Percentiles rank a stretch among this genome's conserved stretches.
Conservation (phyloP, 805 yeast genomes). For the Isabelozyma pseudorhagii region DNA sequence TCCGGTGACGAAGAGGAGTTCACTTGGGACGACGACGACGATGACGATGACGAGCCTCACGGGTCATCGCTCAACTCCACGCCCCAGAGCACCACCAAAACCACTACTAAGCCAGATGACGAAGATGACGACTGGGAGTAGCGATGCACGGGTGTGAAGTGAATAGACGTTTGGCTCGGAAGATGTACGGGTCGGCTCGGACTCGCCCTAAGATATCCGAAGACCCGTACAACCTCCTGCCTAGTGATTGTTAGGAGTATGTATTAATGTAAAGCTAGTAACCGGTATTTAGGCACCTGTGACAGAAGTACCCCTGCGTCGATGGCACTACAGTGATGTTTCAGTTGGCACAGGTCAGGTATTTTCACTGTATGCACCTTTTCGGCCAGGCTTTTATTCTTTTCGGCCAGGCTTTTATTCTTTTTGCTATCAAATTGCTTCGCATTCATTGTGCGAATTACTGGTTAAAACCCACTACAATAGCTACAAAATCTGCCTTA, state of each 20-base stretch:
- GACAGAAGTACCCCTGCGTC: no score
- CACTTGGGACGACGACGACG: constrained; percentile 52
- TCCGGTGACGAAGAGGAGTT: constrained; percentile 40
- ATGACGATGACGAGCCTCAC: constrained; percentile 28
- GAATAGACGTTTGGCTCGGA: no score
- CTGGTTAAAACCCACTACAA: background rate
- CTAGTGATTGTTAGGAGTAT: no score
- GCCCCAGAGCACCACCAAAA: constrained; percentile 5
- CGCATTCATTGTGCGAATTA: background rate
- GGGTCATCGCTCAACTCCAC: constrained; percentile 1
- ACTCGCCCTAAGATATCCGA: no score
- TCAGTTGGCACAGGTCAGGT: no score
- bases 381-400: no score
- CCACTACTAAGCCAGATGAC: constrained; percentile 6
- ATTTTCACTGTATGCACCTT: no score
- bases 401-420: no score
- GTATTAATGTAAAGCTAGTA: no score
- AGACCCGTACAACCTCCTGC: no score
- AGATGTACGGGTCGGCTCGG: background rate
- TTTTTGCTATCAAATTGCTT: background rate
- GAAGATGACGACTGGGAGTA: constrained; percentile 65
- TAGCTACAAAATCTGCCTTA: background rate
- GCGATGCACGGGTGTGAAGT: background rate
- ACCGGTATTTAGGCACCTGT: no score
- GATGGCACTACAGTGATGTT: no score